phyloP scores from a whole-genome alignment of 495 filamentous ascomycete species.

The Xylaria grammica region DNA sequence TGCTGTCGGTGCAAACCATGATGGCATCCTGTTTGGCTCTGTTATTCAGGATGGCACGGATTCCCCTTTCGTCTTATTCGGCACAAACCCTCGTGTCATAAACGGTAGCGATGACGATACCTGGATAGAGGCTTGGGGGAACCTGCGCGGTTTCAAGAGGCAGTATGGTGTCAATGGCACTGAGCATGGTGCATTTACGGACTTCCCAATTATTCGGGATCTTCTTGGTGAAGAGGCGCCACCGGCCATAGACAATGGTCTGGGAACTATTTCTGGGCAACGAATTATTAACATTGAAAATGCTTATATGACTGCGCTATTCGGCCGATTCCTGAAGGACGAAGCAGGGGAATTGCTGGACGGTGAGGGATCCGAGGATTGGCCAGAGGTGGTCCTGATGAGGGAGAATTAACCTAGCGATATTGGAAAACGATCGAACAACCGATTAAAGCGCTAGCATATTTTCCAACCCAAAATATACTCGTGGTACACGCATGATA shows the following conservation, averaged over 20 bases:
- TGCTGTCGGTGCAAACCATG: constrained; percentile 52
- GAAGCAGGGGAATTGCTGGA: neutral
- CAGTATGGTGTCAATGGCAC: neutral
- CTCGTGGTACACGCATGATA: no score
- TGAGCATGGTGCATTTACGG: neutral
- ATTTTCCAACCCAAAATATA: no score
- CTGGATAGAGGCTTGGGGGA: neutral
- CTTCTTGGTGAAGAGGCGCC: no score
- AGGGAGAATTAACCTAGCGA: neutral
- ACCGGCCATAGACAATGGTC: neutral
- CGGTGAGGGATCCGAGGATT: neutral
- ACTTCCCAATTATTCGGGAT: neutral
- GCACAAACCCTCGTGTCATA: neutral
- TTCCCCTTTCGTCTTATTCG: neutral
- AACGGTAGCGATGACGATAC: neutral
- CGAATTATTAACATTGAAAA: neutral
- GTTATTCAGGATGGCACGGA: neutral
- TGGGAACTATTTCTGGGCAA: neutral
- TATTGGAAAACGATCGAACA: no score
- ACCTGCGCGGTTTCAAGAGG: neutral
- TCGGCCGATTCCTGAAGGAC: neutral
- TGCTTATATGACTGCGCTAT: neutral
- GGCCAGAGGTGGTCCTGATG: neutral
- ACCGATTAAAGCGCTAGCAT: no score
- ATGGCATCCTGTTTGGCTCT: constrained; percentile 45